Conservation (phyloP, 2,329 filamentous ascomycete species). For the Talaromyces sp. region DNA sequence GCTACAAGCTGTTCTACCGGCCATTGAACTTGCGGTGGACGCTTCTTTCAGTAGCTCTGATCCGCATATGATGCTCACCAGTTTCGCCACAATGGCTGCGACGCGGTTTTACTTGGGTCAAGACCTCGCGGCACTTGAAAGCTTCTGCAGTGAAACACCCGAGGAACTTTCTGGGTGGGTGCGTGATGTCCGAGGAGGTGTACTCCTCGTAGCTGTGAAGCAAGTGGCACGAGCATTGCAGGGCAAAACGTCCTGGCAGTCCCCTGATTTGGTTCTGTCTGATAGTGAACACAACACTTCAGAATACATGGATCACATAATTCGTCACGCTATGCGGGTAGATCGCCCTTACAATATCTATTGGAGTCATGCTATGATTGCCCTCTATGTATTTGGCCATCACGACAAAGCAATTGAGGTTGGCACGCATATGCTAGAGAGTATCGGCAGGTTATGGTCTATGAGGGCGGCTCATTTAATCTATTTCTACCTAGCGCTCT, state of each 20-base stretch:
- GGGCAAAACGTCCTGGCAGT: constrained; percentile 54
- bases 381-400: constrained; percentile 45
- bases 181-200: constrained; percentile 55
- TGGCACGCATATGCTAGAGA: constrained; percentile 36
- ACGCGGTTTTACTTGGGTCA: constrained; percentile 54
- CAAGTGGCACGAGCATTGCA: constrained; percentile 57
- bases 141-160: constrained; percentile 52
- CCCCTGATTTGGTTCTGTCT: constrained; percentile 46
- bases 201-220: constrained; percentile 50
- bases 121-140: constrained; percentile 55
- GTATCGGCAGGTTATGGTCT: constrained; percentile 44
- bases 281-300: constrained; percentile 51
- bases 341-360: constrained; percentile 55
- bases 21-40: constrained; percentile 53
- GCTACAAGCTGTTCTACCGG: constrained; percentile 47
- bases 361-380: constrained; percentile 44
- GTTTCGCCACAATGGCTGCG: constrained; percentile 55
- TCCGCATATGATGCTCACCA: constrained; percentile 54
- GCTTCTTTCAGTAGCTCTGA: constrained; percentile 55
- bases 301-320: constrained; percentile 46
- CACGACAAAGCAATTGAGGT: constrained; percentile 41
- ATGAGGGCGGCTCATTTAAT: constrained; percentile 38
- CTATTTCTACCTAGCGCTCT: constrained; percentile 44
- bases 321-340: constrained; percentile 44
- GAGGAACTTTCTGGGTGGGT: constrained; percentile 56